These are phyloP conservation scores for Aspergillus texensis DNA, from an alignment of 2,329 filamentous ascomycete species.

Conservation along the genomic window DNA sequence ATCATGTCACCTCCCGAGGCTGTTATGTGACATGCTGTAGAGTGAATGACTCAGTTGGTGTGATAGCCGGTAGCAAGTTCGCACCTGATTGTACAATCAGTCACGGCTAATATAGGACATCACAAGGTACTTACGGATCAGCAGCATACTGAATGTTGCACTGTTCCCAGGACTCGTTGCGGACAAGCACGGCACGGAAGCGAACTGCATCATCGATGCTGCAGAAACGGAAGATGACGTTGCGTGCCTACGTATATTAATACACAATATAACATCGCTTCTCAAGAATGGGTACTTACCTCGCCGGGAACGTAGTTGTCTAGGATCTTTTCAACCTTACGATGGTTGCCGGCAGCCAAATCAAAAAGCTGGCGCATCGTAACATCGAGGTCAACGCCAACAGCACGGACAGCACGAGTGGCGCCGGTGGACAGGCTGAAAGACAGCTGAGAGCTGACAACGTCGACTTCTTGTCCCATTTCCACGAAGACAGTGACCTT, in stretches of 20 bases:
- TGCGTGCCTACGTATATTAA: slow-evolving; percentile 38
- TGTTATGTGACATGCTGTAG: neutral
- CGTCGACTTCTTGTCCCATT: slow-evolving; percentile 42
- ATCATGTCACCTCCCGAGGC: neutral
- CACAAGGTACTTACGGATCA: slow-evolving; percentile 43
- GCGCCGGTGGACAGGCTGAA: slow-evolving; percentile 44
- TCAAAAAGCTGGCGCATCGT: slow-evolving; percentile 39
- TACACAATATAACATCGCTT: neutral
- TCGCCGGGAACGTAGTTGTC: slow-evolving; percentile 43
- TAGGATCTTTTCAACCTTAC: slow-evolving; percentile 50
- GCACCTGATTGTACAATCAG: slow-evolving; percentile 21
- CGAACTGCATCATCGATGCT: slow-evolving; percentile 50
- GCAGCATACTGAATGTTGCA: slow-evolving; percentile 46
- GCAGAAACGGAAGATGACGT: slow-evolving; percentile 52
- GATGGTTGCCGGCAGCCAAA: slow-evolving; percentile 42
- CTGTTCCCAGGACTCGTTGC: slow-evolving; percentile 49
- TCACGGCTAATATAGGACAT: neutral
- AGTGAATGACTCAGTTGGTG: slow-evolving; percentile 10
- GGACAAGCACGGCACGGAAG: slow-evolving; percentile 46
- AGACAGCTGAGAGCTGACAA: slow-evolving; percentile 45
- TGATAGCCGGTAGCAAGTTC: slow-evolving; percentile 26
- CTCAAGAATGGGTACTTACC: slow-evolving; percentile 36
- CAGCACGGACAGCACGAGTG: slow-evolving; percentile 50
- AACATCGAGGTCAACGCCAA: slow-evolving; percentile 45
- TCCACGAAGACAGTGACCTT: slow-evolving; percentile 39